Percentiles rank a stretch among this genome's conserved stretches.
phyloP scores from a whole-genome alignment of 352 stramenopile genomes.

The Globisporangium emineosum region DNA sequence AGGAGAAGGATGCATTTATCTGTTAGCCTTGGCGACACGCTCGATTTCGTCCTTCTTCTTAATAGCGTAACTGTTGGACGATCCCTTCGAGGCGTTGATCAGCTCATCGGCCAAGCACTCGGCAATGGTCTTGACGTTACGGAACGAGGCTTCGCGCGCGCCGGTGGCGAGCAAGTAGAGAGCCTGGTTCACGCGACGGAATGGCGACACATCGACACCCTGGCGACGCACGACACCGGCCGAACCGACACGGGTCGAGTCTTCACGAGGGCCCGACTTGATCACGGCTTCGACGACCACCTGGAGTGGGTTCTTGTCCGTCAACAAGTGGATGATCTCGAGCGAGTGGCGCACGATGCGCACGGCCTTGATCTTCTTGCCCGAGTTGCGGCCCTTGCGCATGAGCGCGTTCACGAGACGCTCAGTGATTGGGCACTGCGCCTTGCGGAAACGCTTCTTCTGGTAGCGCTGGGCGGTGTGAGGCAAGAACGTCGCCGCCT shows the following conservation, averaged over 20 bases:
- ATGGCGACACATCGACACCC: constrained; percentile 99
- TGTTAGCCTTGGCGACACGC: constrained; percentile 99
- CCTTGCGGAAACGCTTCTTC: constrained; percentile 99
- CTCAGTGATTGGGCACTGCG: constrained; percentile 99
- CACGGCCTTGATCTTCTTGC: constrained; percentile 99
- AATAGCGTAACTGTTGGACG: constrained; percentile 99
- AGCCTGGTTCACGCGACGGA: constrained; percentile 99
- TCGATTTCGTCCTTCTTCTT: constrained; percentile 99
- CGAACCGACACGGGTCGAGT: constrained; percentile 99
- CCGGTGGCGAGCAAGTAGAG: constrained; percentile 98
- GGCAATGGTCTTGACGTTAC: constrained; percentile 99
- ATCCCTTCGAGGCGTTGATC: constrained; percentile 99
- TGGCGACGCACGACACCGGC: constrained; percentile 99
- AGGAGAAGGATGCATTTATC: constrained; percentile 87
- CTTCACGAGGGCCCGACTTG: constrained; percentile 97
- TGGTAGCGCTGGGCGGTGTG: constrained; percentile 99
- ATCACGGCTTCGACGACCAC: constrained; percentile 92
- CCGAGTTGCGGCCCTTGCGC: constrained; percentile 98
- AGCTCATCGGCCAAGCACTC: constrained; percentile 99
- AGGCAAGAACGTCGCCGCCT: constrained; percentile 97
- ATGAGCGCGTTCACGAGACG: constrained; percentile 97
- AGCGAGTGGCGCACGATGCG: constrained; percentile 99
- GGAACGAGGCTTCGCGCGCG: constrained; percentile 97
- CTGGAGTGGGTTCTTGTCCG: constrained; percentile 99
- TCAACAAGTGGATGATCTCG: constrained; percentile 99